Conservation (phyloP, 2,329 filamentous ascomycete genomes). For the Chaetothyriales sp. region DNA sequence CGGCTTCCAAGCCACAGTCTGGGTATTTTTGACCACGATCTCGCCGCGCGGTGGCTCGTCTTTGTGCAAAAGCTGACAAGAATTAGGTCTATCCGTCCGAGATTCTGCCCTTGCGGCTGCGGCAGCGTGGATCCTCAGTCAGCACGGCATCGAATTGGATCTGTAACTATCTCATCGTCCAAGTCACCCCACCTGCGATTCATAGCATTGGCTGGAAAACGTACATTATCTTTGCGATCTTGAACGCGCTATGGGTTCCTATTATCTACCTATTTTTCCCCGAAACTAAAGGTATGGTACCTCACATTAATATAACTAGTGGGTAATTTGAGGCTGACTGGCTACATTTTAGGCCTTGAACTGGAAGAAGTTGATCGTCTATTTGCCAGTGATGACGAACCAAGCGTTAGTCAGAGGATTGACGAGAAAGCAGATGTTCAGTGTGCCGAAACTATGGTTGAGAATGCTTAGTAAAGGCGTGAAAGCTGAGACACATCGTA, state of each 20-base stretch:
- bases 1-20: background rate
- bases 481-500: no score
- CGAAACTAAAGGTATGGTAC: slow-evolving; percentile 36
- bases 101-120: slow-evolving; percentile 48
- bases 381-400: slow-evolving; percentile 32
- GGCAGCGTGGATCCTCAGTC: slow-evolving; percentile 50
- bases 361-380: slow-evolving; percentile 59
- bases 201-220: slow-evolving; percentile 46
- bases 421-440: background rate
- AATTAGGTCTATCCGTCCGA: slow-evolving; percentile 44
- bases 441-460: no score
- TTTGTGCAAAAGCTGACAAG: background rate
- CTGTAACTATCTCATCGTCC: slow-evolving; percentile 42
- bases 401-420: background rate
- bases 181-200: slow-evolving; percentile 46
- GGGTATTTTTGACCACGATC: background rate
- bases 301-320: background rate
- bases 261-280: slow-evolving; percentile 55
- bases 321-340: background rate
- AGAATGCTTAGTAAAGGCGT: no score
- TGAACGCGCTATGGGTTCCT: slow-evolving; percentile 53
- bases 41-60: no score
- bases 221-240: slow-evolving; percentile 63
- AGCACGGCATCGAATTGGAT: slow-evolving; percentile 50
- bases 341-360: background rate